Percentiles rank a stretch among this genome's conserved stretches.
phyloP scores from a whole-genome alignment of 1,139 yeast genomes.

The Hemisphaericaspora subhashii region DNA sequence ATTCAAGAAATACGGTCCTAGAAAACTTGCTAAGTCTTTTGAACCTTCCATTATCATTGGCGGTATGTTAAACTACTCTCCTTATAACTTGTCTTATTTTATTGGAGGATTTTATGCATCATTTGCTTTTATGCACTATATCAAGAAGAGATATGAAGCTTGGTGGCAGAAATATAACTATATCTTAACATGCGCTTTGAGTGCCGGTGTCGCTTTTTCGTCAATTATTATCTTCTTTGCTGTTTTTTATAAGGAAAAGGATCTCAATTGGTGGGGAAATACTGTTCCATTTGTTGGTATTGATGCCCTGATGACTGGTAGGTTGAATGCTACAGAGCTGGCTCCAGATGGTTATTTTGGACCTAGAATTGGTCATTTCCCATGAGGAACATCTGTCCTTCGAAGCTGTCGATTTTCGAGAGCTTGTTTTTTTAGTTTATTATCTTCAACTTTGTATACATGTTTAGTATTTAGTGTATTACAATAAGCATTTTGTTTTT shows the following conservation, averaged over 20 bases:
- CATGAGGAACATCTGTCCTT: too few relatives aligned
- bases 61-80: constrained; percentile 44
- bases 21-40: constrained; percentile 27
- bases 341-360: constrained; percentile 50
- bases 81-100: constrained; percentile 50
- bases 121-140: constrained; percentile 44
- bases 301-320: constrained; percentile 42
- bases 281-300: constrained; percentile 39
- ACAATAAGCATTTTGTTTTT: too few relatives aligned
- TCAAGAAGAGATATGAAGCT: constrained; percentile 40
- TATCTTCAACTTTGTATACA: too few relatives aligned
- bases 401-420: too few relatives aligned
- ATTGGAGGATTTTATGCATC: constrained; percentile 44
- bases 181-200: constrained; percentile 48
- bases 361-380: constrained; percentile 38
- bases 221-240: constrained; percentile 54
- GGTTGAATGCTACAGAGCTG: constrained; percentile 20
- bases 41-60: constrained; percentile 46
- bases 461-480: too few relatives aligned
- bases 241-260: constrained; percentile 42
- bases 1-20: constrained; percentile 38
- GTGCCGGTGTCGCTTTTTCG: constrained; percentile 54
- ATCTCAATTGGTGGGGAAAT: constrained; percentile 60
- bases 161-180: constrained; percentile 64
- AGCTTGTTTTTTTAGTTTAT: too few relatives aligned